Percentiles rank a stretch among this genome's conserved stretches.
Conservation (phyloP, 2,329 filamentous ascomycete genomes). For the Fusarium goolgardi region DNA sequence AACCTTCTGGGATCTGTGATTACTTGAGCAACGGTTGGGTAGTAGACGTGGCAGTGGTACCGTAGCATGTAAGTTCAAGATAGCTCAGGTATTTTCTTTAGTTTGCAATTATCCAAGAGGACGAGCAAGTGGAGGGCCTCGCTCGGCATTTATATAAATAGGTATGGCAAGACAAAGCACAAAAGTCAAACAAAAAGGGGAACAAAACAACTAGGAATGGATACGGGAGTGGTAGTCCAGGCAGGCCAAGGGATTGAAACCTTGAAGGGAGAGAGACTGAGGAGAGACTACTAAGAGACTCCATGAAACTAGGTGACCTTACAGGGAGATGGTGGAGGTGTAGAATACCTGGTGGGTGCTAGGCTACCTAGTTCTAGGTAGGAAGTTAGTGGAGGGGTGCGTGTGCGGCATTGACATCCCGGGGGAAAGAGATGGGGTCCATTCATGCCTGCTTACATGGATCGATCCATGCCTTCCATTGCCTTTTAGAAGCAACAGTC, state of each 20-base stretch:
- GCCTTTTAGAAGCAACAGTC: background rate
- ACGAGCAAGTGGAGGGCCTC: conserved; percentile 18
- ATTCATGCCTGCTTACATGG: conserved; percentile 26
- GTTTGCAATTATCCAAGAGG: conserved; percentile 22
- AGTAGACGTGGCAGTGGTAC: conserved; percentile 35
- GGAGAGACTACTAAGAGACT: background rate
- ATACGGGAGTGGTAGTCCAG: conserved; percentile 6
- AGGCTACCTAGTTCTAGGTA: background rate
- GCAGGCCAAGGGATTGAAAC: conserved; percentile 32
- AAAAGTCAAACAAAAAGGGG: conserved; percentile 20
- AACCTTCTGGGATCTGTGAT: conserved; percentile 17
- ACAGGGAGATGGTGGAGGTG: conserved; percentile 5
- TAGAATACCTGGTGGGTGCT: background rate
- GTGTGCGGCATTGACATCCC: conserved; percentile 42
- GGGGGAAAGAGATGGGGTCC: conserved; percentile 18
- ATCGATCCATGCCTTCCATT: background rate
- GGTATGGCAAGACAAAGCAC: background rate
- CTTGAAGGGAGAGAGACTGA: conserved; percentile 23
- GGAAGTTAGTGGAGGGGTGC: conserved; percentile 29
- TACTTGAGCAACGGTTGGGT: conserved; percentile 32
- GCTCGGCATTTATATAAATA: conserved; percentile 34
- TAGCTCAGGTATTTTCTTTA: conserved; percentile 6
- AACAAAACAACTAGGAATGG: conserved; percentile 20
- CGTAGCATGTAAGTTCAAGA: conserved; percentile 20
- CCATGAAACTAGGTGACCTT: background rate